These are phyloP conservation scores for Trametes cinnabarina DNA, from an alignment of 768 basidiomycete genomes.

Conservation along the genomic window DNA sequence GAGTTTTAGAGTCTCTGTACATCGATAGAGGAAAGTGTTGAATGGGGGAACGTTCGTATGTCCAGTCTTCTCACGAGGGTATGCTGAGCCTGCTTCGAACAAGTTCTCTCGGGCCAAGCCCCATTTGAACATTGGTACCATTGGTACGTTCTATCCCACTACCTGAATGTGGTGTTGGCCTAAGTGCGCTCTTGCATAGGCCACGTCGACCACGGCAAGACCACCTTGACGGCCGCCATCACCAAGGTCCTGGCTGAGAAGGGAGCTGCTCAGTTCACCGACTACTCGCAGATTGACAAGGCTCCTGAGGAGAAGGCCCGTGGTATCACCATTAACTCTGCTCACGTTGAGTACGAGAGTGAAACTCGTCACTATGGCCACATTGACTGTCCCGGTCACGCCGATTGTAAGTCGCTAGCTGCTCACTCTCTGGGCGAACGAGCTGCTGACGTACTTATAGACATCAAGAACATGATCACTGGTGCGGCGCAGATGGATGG, in stretches of 20 bases:
- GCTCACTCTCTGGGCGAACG: slow-evolving; percentile 7
- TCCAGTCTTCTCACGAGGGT: slow-evolving; percentile 65
- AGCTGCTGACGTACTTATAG: slow-evolving; percentile 37
- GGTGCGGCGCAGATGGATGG: slow-evolving; percentile 98
- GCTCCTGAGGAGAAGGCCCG: slow-evolving; percentile 99
- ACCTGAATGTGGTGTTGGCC: neutral
- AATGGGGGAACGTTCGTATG: no score
- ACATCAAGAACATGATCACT: slow-evolving; percentile 99
- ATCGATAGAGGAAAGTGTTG: neutral
- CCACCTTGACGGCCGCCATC: slow-evolving; percentile 92
- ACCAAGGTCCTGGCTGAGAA: slow-evolving; percentile 84
- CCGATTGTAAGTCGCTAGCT: slow-evolving; percentile 68
- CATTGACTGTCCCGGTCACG: slow-evolving; percentile 96
- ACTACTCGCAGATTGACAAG: slow-evolving; percentile 97
- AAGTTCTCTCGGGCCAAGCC: slow-evolving; percentile 76
- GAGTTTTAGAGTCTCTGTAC: neutral
- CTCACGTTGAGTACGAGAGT: slow-evolving; percentile 99
- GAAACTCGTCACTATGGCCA: slow-evolving; percentile 89
- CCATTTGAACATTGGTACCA: slow-evolving; percentile 95
- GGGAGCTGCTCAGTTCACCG: slow-evolving; percentile 84
- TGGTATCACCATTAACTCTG: slow-evolving; percentile 98
- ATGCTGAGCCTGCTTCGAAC: slow-evolving; percentile 57
- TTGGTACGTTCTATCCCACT: slow-evolving; percentile 47
- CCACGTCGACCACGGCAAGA: slow-evolving; percentile 98
- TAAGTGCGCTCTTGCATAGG: slow-evolving; percentile 40